Evolutionary conservation across 257 asterid genomes (phyloP).

Genomic region (Forsythia viridissima): DNA sequence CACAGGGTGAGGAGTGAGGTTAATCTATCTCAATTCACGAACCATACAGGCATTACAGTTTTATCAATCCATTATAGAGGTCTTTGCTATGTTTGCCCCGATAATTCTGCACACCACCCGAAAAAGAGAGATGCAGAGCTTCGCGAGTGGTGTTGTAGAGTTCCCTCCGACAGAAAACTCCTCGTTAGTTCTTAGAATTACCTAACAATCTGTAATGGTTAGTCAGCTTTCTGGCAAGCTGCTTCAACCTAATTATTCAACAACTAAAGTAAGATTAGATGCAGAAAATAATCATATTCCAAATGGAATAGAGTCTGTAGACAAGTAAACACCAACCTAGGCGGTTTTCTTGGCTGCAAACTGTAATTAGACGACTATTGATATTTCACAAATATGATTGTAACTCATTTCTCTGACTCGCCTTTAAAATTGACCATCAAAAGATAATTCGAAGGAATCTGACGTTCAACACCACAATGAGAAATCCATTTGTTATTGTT

Average conservation of each 20-base stretch:
- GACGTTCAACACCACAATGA: neutral
- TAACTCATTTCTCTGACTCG: neutral
- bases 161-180: no score
- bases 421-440: neutral
- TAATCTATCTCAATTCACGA: no score
- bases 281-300: neutral
- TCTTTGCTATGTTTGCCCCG: no score
- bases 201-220: neutral
- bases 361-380: neutral
- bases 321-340: neutral
- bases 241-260: neutral
- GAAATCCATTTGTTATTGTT: neutral
- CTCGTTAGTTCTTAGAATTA: no score
- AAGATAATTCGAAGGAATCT: neutral
- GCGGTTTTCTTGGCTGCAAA: neutral
- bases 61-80: neutral
- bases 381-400: neutral
- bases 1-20: no score
- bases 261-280: neutral
- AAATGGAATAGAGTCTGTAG: neutral
- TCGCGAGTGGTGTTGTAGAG: neutral
- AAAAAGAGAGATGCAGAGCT: neutral
- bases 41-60: neutral
- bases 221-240: neutral
- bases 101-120: neutral